These are phyloP conservation scores for Debaryomyces sp. DNA, from an alignment of 1,139 yeast genomes.

Conservation along the genomic window DNA sequence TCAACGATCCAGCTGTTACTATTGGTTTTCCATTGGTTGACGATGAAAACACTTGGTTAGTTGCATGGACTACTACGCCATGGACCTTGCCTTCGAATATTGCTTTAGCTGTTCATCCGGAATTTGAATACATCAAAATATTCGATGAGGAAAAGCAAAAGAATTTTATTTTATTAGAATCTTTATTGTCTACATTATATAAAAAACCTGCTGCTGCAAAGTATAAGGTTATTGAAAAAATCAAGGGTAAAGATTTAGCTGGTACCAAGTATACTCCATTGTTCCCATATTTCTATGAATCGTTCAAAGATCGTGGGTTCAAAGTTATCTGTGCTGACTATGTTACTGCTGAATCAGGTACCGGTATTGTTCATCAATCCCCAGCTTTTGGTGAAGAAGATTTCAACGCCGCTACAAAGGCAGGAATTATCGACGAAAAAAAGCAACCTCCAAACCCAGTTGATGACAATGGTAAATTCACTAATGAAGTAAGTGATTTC, in stretches of 20 bases:
- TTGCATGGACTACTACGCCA: conserved; percentile 99
- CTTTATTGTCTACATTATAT: conserved; percentile 78
- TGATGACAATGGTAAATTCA: conserved; percentile 88
- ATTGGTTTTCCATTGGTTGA: conserved; percentile 81
- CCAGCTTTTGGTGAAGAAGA: conserved; percentile 99
- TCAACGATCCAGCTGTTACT: conserved; percentile 94
- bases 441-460: conserved; percentile 88
- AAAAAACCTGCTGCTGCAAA: conserved; percentile 94
- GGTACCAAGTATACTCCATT: conserved; percentile 83
- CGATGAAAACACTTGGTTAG: conserved; percentile 79
- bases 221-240: conserved; percentile 76
- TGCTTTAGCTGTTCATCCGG: conserved; percentile 89
- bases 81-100: conserved; percentile 98
- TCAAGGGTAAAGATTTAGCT: conserved; percentile 76
- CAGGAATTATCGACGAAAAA: conserved; percentile 73
- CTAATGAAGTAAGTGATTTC: conserved; percentile 70
- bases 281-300: conserved; percentile 77
- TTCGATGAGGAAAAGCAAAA: conserved; percentile 84
- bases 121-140: conserved; percentile 88
- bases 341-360: conserved; percentile 94
- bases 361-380: conserved; percentile 98
- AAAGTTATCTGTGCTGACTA: conserved; percentile 79
- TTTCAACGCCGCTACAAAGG: conserved; percentile 76
- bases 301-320: conserved; percentile 77
- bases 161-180: conserved; percentile 80